These are phyloP conservation scores for Penicillium verrucosum DNA, from an alignment of 2,329 filamentous ascomycete species.

Conservation along the genomic window DNA sequence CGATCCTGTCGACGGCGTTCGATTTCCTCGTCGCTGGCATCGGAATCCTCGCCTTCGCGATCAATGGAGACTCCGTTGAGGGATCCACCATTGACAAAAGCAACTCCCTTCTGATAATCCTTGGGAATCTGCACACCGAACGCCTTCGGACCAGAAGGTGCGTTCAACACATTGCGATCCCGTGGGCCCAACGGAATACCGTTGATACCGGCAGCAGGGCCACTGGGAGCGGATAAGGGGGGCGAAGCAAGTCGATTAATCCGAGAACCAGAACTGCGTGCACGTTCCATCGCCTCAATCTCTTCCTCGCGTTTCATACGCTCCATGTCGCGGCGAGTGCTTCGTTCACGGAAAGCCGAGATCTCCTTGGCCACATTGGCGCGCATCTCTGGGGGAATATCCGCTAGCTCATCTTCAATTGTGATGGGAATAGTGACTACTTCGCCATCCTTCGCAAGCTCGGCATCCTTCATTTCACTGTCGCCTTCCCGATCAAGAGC, in stretches of 20 bases:
- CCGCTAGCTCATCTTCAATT: conserved; percentile 87
- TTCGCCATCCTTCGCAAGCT: conserved; percentile 61
- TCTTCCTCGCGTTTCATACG: conserved; percentile 86
- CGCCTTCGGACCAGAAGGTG: conserved; percentile 68
- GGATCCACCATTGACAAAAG: conserved; percentile 76
- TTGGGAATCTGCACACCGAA: conserved; percentile 62
- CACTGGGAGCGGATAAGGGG: conserved; percentile 59
- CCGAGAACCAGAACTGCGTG: conserved; percentile 63
- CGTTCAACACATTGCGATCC: conserved; percentile 65
- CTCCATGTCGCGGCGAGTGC: conserved; percentile 82
- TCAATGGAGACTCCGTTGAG: conserved; percentile 60
- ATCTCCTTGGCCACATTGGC: conserved; percentile 94
- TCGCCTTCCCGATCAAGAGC: conserved; percentile 65
- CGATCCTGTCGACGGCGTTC: conserved; percentile 69
- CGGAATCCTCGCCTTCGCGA: conserved; percentile 79
- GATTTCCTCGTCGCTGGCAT: conserved; percentile 83
- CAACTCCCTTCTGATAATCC: conserved; percentile 72
- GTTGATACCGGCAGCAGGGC: conserved; percentile 63
- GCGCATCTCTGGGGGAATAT: conserved; percentile 94
- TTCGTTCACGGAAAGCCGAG: conserved; percentile 86
- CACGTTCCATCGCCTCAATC: conserved; percentile 79
- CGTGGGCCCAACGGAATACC: conserved; percentile 73
- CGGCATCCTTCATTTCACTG: conserved; percentile 63
- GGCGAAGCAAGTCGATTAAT: conserved; percentile 70
- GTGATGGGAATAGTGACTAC: conserved; percentile 85